These are phyloP conservation scores for Nakazawaea ambrosiae DNA, from an alignment of 805 yeast species.

Conservation along the genomic window DNA sequence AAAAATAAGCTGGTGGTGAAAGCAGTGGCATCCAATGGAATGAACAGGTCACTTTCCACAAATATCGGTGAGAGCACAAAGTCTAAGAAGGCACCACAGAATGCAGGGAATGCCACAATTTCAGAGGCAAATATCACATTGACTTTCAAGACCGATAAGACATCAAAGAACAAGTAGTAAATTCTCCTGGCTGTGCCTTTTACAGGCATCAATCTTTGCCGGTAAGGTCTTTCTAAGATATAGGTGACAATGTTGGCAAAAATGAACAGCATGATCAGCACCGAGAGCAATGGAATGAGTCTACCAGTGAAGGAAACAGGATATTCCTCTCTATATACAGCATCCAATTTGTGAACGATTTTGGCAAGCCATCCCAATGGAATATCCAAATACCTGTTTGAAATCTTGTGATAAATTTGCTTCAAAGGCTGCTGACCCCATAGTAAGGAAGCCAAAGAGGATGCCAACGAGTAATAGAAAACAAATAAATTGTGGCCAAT, in stretches of 20 bases:
- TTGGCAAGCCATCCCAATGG: no score
- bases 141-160: slow-evolving; percentile 64
- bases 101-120: slow-evolving; percentile 75
- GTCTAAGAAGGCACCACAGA: slow-evolving; percentile 76
- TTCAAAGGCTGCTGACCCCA: no score
- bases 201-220: slow-evolving; percentile 28
- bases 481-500: slow-evolving; percentile 5
- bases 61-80: slow-evolving; percentile 59
- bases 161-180: slow-evolving; percentile 46
- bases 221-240: slow-evolving; percentile 2
- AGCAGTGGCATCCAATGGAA: not conserved
- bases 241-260: slow-evolving; percentile 9
- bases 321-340: slow-evolving; percentile 16
- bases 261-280: slow-evolving; percentile 27
- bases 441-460: slow-evolving; percentile 8
- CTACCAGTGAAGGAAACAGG: slow-evolving; percentile 32
- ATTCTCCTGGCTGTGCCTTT: slow-evolving; percentile 42
- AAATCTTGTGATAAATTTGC: no score
- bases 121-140: slow-evolving; percentile 71
- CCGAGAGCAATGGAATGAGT: slow-evolving; percentile 21
- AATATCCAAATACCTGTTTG: no score
- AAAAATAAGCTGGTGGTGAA: slow-evolving; percentile 6
- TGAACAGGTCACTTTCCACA: slow-evolving; percentile 11
- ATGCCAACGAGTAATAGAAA: not conserved
- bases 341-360: slow-evolving; percentile 9